Conservation (phyloP, 192 early-diverging fungal genomes). For the Backusella parvicylindrica region DNA sequence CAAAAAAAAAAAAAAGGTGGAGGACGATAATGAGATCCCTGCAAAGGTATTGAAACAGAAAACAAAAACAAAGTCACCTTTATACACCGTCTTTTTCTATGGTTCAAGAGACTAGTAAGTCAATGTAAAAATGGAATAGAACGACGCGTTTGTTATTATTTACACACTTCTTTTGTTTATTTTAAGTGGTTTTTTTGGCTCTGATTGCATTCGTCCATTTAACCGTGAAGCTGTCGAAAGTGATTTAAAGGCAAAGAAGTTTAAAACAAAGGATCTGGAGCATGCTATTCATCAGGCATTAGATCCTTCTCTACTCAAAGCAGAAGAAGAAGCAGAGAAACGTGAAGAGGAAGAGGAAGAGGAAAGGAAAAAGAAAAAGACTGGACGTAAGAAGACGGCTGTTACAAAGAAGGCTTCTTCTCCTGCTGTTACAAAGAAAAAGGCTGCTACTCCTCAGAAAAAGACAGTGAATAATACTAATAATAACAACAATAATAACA, state of each 20-base stretch:
- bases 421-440: slow-evolving; percentile 7
- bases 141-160: background rate
- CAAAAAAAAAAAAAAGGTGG: slow-evolving; percentile 26
- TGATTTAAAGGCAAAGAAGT: slow-evolving; percentile 37
- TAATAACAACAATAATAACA: background rate
- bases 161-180: background rate
- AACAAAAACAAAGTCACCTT: slow-evolving; percentile 28
- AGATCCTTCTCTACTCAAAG: slow-evolving; percentile 22
- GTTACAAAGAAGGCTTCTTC: background rate
- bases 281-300: slow-evolving; percentile 29
- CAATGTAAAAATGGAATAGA: background rate
- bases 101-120: slow-evolving; percentile 47
- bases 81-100: slow-evolving; percentile 40
- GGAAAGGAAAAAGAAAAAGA: background rate
- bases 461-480: background rate
- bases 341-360: slow-evolving; percentile 16
- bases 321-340: slow-evolving; percentile 21
- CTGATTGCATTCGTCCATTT: slow-evolving; percentile 36
- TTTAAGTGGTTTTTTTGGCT: slow-evolving; percentile 36
- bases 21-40: slow-evolving; percentile 35
- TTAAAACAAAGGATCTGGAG: slow-evolving; percentile 36
- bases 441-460: background rate
- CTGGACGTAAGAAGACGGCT: background rate
- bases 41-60: slow-evolving; percentile 34
- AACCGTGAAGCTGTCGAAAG: slow-evolving; percentile 20